Evolutionary conservation across 2,329 filamentous ascomycete species (phyloP).

Genomic region (Grosmannia clavigera): DNA sequence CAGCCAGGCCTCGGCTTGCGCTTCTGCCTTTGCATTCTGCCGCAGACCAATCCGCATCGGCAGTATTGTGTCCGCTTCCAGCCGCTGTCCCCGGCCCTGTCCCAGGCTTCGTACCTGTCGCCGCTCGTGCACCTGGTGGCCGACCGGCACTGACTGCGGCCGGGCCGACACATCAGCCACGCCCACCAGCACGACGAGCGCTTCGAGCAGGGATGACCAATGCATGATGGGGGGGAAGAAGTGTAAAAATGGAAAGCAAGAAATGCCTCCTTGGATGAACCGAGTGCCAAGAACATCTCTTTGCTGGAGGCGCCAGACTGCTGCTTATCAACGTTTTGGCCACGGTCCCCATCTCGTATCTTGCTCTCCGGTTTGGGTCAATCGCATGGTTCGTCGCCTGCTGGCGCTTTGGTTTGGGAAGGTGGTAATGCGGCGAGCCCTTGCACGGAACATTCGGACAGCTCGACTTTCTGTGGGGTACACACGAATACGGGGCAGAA

Average conservation of each 20-base stretch:
- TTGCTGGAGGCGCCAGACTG: too few species aligned
- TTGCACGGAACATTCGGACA: too few species aligned
- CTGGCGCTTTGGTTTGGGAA: too few species aligned
- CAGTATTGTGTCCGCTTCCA: not conserved
- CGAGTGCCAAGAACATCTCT: too few species aligned
- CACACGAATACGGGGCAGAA: too few species aligned
- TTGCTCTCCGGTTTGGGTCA: too few species aligned
- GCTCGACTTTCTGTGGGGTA: too few species aligned
- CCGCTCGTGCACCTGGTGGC: constrained; percentile 4
- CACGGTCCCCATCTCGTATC: too few species aligned
- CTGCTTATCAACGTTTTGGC: too few species aligned
- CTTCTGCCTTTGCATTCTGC: not conserved
- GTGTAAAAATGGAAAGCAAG: not conserved
- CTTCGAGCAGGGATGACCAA: not conserved
- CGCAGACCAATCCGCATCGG: constrained; percentile 7
- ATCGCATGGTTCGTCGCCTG: too few species aligned
- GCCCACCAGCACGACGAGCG: not conserved
- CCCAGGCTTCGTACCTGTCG: not conserved
- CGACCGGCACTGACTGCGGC: not conserved
- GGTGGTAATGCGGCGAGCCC: too few species aligned
- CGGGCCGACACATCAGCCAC: not conserved
- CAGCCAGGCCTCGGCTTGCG: constrained; percentile 1
- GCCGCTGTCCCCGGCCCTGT: not conserved
- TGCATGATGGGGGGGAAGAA: not conserved
- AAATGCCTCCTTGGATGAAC: not conserved